Percentiles rank a stretch among this genome's conserved stretches.
These are phyloP conservation scores for Cyclocybe cylindracea DNA, from an alignment of 768 basidiomycete species.

Conservation along the genomic window DNA sequence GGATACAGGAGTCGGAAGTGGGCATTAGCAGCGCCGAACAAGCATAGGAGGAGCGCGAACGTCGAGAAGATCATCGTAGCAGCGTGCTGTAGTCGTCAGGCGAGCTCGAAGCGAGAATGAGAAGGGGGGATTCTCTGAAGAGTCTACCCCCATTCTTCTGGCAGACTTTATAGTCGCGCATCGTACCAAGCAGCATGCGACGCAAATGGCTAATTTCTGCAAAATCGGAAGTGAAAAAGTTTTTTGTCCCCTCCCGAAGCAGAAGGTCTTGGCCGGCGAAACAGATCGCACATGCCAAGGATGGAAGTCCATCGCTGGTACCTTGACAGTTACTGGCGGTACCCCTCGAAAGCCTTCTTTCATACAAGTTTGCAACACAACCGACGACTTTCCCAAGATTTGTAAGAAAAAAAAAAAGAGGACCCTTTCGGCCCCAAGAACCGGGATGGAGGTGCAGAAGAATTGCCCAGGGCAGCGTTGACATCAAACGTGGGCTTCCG, in stretches of 20 bases:
- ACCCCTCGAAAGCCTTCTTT: background rate
- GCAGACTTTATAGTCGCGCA: slow-evolving; percentile 3
- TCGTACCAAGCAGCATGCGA: background rate
- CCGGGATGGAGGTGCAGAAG: too few species aligned
- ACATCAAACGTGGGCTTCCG: too few species aligned
- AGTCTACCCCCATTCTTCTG: background rate
- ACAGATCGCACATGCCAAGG: background rate
- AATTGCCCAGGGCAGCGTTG: too few species aligned
- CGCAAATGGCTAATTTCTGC: background rate
- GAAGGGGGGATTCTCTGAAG: background rate
- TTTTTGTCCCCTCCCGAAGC: background rate
- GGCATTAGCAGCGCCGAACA: slow-evolving; percentile 52
- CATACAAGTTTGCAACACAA: background rate
- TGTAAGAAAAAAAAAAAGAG: too few species aligned
- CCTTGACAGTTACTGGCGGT: background rate
- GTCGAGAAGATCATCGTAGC: slow-evolving; percentile 33
- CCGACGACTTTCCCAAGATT: too few species aligned
- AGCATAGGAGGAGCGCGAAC: slow-evolving; percentile 17
- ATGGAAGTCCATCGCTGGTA: background rate
- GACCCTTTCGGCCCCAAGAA: too few species aligned
- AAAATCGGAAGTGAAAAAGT: slow-evolving; percentile 1
- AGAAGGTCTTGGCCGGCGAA: background rate
- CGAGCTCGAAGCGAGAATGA: background rate
- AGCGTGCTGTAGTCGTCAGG: background rate
- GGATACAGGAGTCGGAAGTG: slow-evolving; percentile 81